Percentiles rank a stretch among this genome's conserved stretches.
Conservation (phyloP, 2,329 filamentous ascomycete species). For the Chrysoporthe cubensis region DNA sequence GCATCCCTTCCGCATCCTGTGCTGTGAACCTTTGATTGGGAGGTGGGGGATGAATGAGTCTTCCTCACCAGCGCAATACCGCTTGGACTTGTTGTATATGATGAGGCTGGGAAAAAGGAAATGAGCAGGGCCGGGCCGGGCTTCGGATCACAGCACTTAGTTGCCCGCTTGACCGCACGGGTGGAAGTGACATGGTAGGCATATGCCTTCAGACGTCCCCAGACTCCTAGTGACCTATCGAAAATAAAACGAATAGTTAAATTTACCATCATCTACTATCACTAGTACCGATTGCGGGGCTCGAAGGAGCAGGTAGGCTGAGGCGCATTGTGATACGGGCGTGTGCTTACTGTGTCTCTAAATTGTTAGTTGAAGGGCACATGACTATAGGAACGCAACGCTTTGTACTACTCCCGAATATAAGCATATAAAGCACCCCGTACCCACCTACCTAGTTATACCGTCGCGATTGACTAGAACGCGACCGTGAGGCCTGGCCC, state of each 20-base stretch:
- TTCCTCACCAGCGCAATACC: not conserved
- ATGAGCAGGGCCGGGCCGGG: not conserved
- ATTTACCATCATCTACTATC: not conserved
- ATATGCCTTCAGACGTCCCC: not conserved
- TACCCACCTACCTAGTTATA: too few species aligned
- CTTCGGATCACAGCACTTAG: not conserved
- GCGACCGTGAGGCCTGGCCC: too few species aligned
- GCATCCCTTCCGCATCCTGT: not conserved
- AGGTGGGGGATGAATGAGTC: too few species aligned
- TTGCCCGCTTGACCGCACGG: not conserved
- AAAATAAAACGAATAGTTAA: not conserved
- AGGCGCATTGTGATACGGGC: too few species aligned
- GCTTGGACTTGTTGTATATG: slow-evolving; percentile 2
- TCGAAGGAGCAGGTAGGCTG: too few species aligned
- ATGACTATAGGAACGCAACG: too few species aligned
- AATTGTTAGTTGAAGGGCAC: too few species aligned
- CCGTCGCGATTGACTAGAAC: too few species aligned
- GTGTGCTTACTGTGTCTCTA: too few species aligned
- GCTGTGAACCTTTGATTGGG: not conserved
- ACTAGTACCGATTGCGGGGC: too few species aligned
- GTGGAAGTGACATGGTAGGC: not conserved
- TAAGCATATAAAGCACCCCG: too few species aligned
- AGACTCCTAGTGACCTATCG: not conserved
- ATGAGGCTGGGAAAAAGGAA: not conserved
- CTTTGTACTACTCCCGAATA: too few species aligned